phyloP scores from a whole-genome alignment of 257 asterid genomes.

The Solanum appendiculatum region DNA sequence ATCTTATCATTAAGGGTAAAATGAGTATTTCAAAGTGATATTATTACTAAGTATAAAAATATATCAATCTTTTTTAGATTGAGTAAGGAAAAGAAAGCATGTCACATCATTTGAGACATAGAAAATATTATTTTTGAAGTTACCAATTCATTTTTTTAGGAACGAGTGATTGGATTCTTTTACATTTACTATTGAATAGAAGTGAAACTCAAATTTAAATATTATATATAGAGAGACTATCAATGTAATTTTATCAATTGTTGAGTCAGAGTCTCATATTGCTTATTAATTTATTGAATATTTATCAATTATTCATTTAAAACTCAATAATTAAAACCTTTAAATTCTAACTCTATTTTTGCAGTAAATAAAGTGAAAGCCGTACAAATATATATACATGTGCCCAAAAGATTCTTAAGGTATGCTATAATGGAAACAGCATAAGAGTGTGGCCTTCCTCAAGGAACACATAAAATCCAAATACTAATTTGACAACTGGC shows the following conservation, averaged over 20 bases:
- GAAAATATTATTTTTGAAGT: background rate
- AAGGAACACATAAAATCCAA: conserved; percentile 16
- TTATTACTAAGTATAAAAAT: background rate
- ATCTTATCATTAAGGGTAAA: background rate
- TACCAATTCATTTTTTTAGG: too few relatives aligned
- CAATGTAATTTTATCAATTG: too few relatives aligned
- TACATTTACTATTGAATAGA: background rate
- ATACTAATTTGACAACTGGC: conserved; percentile 22
- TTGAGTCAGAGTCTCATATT: too few relatives aligned
- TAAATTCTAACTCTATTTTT: too few relatives aligned
- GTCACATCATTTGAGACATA: background rate
- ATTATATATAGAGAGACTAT: background rate
- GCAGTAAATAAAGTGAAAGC: too few relatives aligned
- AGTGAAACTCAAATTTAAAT: background rate
- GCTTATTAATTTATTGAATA: background rate
- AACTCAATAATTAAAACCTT: background rate
- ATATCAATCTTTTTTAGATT: background rate
- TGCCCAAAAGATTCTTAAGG: conserved; percentile 39
- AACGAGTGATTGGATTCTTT: background rate
- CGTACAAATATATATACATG: too few relatives aligned
- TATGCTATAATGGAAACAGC: conserved; percentile 29
- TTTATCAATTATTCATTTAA: background rate
- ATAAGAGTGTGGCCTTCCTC: conserved; percentile 19
- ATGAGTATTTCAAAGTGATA: too few relatives aligned
- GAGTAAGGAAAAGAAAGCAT: background rate